Conservation (phyloP, 2,329 filamentous ascomycete genomes). For the Calonectria hongkongensis region DNA sequence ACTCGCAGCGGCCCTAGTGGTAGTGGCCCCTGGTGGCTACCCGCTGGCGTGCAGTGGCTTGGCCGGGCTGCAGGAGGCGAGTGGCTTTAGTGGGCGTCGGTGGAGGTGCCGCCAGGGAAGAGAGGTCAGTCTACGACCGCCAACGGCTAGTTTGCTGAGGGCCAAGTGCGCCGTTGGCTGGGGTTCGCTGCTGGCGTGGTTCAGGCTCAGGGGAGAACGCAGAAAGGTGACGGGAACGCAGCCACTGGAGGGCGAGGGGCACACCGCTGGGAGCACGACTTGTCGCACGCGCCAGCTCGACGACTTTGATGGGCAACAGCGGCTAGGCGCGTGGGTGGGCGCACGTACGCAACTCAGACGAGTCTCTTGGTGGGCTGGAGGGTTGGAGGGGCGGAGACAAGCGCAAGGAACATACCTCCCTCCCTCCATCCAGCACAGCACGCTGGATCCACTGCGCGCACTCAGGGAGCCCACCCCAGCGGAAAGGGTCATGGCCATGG, state of each 20-base stretch:
- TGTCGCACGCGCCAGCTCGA: slow-evolving; percentile 5
- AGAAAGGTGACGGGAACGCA: slow-evolving; percentile 17
- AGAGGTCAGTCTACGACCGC: slow-evolving; percentile 19
- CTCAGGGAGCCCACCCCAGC: slow-evolving; percentile 24
- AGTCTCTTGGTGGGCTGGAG: slow-evolving; percentile 1
- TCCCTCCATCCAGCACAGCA: neutral
- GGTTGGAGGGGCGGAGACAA: slow-evolving; percentile 16
- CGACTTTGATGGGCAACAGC: slow-evolving; percentile 11
- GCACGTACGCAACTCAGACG: slow-evolving; percentile 23
- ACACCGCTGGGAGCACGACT: slow-evolving; percentile 15
- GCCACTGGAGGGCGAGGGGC: slow-evolving; percentile 18
- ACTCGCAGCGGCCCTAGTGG: slow-evolving; percentile 23
- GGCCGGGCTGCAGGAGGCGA: slow-evolving; percentile 15
- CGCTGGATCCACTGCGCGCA: slow-evolving; percentile 1
- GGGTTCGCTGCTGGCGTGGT: slow-evolving; percentile 29
- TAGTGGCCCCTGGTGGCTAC: slow-evolving; percentile 20
- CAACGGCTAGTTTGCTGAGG: slow-evolving; percentile 25
- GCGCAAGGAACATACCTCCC: slow-evolving; percentile 18
- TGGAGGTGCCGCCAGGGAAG: slow-evolving; percentile 22
- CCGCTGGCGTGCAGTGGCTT: slow-evolving; percentile 31
- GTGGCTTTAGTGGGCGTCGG: slow-evolving; percentile 24
- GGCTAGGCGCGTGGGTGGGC: slow-evolving; percentile 25
- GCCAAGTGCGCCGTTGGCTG: slow-evolving; percentile 30
- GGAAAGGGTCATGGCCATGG: too few relatives aligned
- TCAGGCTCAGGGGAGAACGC: slow-evolving; percentile 35